Evolutionary conservation across 192 early-diverging fungal species (phyloP).

Genomic region (Gaertneriomyces semiglobifer): DNA sequence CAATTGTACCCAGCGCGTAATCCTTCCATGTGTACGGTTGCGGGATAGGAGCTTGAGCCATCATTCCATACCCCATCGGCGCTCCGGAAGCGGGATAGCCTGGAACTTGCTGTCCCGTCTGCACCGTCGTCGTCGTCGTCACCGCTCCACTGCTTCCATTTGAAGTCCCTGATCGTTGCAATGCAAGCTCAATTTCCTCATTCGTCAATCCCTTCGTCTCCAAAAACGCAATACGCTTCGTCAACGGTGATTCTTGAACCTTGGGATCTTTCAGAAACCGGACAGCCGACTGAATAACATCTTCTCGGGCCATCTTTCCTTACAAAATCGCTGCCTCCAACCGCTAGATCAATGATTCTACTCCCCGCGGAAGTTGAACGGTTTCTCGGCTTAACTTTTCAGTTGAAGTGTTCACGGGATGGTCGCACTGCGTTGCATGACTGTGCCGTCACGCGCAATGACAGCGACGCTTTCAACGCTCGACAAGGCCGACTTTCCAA

Average conservation of each 20-base stretch:
- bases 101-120: background rate
- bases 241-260: slow-evolving; percentile 81
- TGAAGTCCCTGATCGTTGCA: slow-evolving; percentile 12
- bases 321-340: background rate
- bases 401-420: too few species aligned
- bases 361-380: too few species aligned
- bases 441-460: too few species aligned
- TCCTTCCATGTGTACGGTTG: slow-evolving; percentile 85
- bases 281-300: slow-evolving; percentile 60
- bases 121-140: background rate
- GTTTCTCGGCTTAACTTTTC: too few species aligned
- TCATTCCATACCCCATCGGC: slow-evolving; percentile 4
- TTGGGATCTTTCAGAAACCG: slow-evolving; percentile 91
- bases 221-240: slow-evolving; percentile 92
- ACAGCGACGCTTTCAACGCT: too few species aligned
- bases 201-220: slow-evolving; percentile 91
- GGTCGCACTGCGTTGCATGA: too few species aligned
- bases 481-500: too few species aligned
- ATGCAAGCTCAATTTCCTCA: slow-evolving; percentile 87
- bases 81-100: background rate
- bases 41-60: background rate
- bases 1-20: slow-evolving; percentile 81
- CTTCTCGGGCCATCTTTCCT: slow-evolving; percentile 19
- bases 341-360: too few species aligned
- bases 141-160: slow-evolving; percentile 10